phyloP scores from a whole-genome alignment of 495 filamentous ascomycete species.

The Tuber microsphaerosporum region DNA sequence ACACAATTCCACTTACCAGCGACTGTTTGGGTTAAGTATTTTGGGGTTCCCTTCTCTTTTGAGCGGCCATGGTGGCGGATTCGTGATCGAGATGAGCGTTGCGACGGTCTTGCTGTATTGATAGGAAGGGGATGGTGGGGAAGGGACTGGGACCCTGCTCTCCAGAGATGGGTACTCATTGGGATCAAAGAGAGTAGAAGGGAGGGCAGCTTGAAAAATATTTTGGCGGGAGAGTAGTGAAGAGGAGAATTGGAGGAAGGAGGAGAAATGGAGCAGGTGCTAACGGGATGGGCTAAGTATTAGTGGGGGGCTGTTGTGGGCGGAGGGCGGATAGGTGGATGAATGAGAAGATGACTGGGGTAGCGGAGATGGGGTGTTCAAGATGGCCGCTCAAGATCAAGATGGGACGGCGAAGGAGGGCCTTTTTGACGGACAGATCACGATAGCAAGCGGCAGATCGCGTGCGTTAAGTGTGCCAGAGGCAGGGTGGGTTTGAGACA shows the following conservation, averaged over 20 bases:
- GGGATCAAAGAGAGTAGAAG: conserved; percentile 11
- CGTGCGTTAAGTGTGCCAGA: conserved; percentile 18
- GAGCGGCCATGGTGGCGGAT: conserved; percentile 31
- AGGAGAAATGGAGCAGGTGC: background rate
- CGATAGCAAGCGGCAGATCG: conserved; percentile 25
- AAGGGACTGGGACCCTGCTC: conserved; percentile 21
- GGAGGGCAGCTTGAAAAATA: background rate
- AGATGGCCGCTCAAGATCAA: conserved; percentile 13
- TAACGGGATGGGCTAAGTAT: background rate
- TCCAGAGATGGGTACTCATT: conserved; percentile 36
- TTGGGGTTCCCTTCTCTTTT: conserved; percentile 32
- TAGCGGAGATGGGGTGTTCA: background rate
- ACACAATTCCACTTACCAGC: conserved; percentile 28
- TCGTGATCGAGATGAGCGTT: conserved; percentile 30
- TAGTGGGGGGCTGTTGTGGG: background rate
- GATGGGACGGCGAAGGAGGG: conserved; percentile 19
- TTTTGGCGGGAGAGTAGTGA: background rate
- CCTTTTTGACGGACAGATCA: conserved; percentile 27
- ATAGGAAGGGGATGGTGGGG: background rate
- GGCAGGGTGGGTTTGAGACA: conserved; percentile 12
- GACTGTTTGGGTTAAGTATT: conserved; percentile 25
- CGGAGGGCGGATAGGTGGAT: background rate
- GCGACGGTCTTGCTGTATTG: conserved; percentile 24
- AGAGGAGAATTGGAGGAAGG: background rate
- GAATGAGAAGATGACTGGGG: background rate